Conservation (phyloP, 176 grass and related monocot species). For the Oryza coarctata region DNA sequence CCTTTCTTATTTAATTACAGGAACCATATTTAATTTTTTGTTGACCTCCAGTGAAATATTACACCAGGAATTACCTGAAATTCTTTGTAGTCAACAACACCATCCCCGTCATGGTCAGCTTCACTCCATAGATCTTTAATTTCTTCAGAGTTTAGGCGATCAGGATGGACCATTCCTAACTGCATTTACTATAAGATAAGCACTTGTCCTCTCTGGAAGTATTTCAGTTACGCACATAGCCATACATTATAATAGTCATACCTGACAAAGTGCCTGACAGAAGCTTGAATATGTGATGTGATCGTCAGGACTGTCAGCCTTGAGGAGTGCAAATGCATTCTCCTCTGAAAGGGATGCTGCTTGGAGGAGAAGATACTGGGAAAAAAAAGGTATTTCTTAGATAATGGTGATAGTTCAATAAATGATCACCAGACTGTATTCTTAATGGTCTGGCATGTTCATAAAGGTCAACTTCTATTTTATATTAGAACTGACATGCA, state of each 20-base stretch:
- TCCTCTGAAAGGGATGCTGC: conserved; percentile 58
- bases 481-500: conserved; percentile 31
- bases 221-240: not conserved
- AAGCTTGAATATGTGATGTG: conserved; percentile 79
- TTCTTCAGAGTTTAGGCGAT: conserved; percentile 69
- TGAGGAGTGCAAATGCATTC: conserved; percentile 90
- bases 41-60: conserved; percentile 2
- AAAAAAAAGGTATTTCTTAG: conserved; percentile 25
- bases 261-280: conserved; percentile 77
- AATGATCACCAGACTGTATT: conserved; percentile 7
- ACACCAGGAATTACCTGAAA: conserved; percentile 57
- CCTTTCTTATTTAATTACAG: conserved; percentile 25
- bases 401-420: conserved; percentile 7
- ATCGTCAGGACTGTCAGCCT: conserved; percentile 65
- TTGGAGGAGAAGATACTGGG: conserved; percentile 72
- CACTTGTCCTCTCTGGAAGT: not conserved
- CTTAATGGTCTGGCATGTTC: conserved; percentile 30
- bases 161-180: conserved; percentile 64
- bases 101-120: conserved; percentile 57
- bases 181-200: conserved; percentile 37
- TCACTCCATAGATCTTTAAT: conserved; percentile 69
- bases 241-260: conserved; percentile 20
- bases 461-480: conserved; percentile 41
- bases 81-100: conserved; percentile 67
- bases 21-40: no score